Evolutionary conservation across 177 flowering plant genomes (phyloP).

Genomic region (Vitis hybrid): DNA sequence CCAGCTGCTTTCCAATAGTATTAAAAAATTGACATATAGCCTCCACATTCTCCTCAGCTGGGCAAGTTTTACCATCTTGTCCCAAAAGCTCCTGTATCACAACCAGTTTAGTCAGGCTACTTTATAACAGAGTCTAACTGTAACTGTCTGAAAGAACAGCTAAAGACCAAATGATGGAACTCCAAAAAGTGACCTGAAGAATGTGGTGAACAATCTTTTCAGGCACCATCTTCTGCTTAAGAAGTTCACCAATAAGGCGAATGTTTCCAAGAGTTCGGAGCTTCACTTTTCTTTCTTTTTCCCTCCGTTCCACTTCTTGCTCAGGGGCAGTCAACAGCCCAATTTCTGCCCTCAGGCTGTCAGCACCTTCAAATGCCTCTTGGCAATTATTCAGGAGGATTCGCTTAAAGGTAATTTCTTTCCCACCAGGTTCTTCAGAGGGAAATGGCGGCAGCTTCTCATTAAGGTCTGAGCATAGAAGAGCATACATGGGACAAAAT

Average conservation of each 20-base stretch:
- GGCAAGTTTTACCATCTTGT: conserved; percentile 61
- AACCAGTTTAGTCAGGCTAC: too few species aligned
- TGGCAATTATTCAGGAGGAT: conserved; percentile 83
- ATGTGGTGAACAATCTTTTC: conserved; percentile 95
- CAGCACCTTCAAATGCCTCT: conserved; percentile 96
- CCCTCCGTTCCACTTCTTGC: conserved; percentile 81
- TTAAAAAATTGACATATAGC: conserved; percentile 90
- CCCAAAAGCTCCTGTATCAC: conserved; percentile 79
- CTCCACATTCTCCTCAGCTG: conserved; percentile 95
- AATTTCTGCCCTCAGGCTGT: conserved; percentile 68
- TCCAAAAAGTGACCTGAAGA: conserved; percentile 54
- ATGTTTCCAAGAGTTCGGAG: conserved; percentile 94
- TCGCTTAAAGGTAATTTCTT: conserved; percentile 82
- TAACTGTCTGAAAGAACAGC: too few species aligned
- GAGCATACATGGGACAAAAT: conserved; percentile 95
- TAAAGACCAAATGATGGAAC: neutral
- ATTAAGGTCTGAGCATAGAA: conserved; percentile 79
- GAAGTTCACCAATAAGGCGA: conserved; percentile 92
- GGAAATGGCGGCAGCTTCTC: conserved; percentile 85
- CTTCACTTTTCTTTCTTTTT: conserved; percentile 80
- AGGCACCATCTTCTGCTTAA: conserved; percentile 98
- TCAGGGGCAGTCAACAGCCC: conserved; percentile 88
- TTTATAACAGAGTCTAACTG: too few species aligned
- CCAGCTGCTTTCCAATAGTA: conserved; percentile 95
- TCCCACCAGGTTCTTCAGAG: conserved; percentile 83